phyloP scores from a whole-genome alignment of 345 rosid genomes.

The Garcia nutans region DNA sequence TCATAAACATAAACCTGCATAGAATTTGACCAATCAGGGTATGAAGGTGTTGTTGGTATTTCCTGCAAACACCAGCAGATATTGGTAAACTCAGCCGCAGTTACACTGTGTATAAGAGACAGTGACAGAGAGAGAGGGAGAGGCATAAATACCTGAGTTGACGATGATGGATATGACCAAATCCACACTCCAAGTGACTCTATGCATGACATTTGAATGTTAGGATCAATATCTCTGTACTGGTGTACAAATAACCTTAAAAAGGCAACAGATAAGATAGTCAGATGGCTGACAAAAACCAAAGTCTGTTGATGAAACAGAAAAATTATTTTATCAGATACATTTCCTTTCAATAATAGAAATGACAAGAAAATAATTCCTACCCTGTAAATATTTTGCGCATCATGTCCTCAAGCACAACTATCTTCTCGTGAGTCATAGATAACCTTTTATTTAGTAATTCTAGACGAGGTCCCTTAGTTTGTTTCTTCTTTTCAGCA shows the following conservation, averaged over 20 bases:
- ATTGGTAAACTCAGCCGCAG: background rate
- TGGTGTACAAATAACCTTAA: slow-evolving; percentile 96
- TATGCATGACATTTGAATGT: slow-evolving; percentile 85
- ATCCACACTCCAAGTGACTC: slow-evolving; percentile 98
- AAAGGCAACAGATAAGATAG: slow-evolving; percentile 27
- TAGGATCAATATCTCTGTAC: slow-evolving; percentile 91
- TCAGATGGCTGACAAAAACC: background rate
- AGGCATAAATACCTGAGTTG: slow-evolving; percentile 48
- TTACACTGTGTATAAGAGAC: background rate
- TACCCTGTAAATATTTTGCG: slow-evolving; percentile 97
- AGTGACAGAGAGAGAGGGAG: background rate
- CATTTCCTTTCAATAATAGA: slow-evolving; percentile 3
- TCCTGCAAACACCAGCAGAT: slow-evolving; percentile 46
- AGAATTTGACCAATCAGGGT: slow-evolving; percentile 86
- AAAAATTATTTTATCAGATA: background rate
- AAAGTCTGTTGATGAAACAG: background rate
- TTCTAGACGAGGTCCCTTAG: slow-evolving; percentile 81
- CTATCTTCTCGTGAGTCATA: slow-evolving; percentile 70
- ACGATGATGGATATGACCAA: slow-evolving; percentile 78
- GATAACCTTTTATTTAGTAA: slow-evolving; percentile 86
- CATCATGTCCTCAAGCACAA: slow-evolving; percentile 93
- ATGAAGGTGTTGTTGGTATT: slow-evolving; percentile 55
- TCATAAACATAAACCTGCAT: slow-evolving; percentile 66
- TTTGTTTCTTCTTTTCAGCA: slow-evolving; percentile 84
- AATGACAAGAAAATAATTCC: slow-evolving; percentile 15